Conservation (phyloP, 1,284 basidiomycete genomes). For the Vanrija pseudolonga region DNA sequence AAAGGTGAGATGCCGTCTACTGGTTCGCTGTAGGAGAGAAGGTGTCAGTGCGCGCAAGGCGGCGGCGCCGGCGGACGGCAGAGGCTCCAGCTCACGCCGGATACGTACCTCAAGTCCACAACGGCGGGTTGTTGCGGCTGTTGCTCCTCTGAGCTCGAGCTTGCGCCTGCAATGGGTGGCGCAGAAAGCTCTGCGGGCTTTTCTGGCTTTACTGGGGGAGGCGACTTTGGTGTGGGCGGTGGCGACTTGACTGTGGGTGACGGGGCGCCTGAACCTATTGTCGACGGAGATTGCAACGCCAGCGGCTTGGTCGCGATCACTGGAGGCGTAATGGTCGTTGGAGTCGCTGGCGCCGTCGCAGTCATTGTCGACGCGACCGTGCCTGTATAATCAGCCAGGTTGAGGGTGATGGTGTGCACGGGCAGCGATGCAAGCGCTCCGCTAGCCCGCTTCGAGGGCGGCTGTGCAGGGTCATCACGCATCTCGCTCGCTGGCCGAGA, state of each 20-base stretch:
- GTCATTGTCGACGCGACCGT: slow-evolving; percentile 1
- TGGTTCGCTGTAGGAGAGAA: slow-evolving; percentile 2
- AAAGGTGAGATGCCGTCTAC: slow-evolving; percentile 20
- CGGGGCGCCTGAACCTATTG: background rate
- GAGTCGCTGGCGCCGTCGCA: slow-evolving; percentile 1
- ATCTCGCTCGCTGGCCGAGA: slow-evolving; percentile 31
- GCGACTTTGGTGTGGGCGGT: background rate
- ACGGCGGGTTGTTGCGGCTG: background rate
- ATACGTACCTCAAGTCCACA: background rate
- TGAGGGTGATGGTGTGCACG: slow-evolving; percentile 42
- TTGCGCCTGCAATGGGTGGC: background rate
- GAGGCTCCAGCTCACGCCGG: background rate
- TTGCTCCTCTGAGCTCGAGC: background rate
- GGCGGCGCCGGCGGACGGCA: background rate
- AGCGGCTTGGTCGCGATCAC: background rate
- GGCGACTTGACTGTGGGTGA: background rate
- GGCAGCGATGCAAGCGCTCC: slow-evolving; percentile 10
- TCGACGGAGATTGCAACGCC: slow-evolving; percentile 1
- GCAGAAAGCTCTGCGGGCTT: slow-evolving; percentile 4
- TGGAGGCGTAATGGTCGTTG: slow-evolving; percentile 8
- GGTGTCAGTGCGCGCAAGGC: slow-evolving; percentile 2
- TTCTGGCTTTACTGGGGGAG: background rate
- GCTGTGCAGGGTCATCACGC: slow-evolving; percentile 16
- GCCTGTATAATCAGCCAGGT: slow-evolving; percentile 35
- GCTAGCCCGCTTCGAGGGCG: slow-evolving; percentile 17